A percentile compares a stretch with the other conserved stretches of the same genome.
Evolutionary conservation across 139 green algal genomes (phyloP).

Genomic region (Chlorella sp.): DNA sequence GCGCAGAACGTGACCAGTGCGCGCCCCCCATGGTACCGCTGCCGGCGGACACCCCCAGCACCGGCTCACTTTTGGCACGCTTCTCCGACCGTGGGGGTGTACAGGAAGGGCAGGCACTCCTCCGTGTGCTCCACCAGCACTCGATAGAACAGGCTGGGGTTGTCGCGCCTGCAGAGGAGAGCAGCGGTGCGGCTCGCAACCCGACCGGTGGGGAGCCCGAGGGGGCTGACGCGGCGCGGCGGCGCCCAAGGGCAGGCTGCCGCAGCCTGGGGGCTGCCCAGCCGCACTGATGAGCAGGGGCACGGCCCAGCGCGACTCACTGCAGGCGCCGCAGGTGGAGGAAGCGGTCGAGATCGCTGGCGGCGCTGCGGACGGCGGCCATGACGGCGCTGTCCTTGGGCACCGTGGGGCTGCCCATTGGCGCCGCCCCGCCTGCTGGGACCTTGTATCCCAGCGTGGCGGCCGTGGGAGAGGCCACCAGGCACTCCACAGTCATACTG

Average conservation of each 20-base stretch:
- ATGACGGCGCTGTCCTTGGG: neutral
- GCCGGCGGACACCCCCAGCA: too few species aligned
- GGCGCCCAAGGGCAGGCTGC: too few species aligned
- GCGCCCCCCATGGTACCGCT: too few species aligned
- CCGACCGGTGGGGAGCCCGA: neutral
- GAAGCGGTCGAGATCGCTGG: conserved; percentile 61
- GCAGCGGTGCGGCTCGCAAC: neutral
- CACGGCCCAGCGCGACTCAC: too few species aligned
- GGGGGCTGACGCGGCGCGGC: neutral
- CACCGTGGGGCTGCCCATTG: too few species aligned
- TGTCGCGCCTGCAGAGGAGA: too few species aligned
- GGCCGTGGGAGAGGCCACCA: too few species aligned
- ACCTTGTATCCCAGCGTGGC: too few species aligned
- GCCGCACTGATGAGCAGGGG: too few species aligned
- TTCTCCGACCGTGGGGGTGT: conserved; percentile 96
- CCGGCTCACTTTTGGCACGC: conserved; percentile 64
- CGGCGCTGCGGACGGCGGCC: neutral
- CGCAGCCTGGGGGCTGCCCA: neutral
- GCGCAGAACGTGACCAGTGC: neutral
- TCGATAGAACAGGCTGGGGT: neutral
- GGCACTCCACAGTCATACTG: too few species aligned
- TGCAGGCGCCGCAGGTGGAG: conserved; percentile 60
- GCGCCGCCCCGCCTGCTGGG: too few species aligned
- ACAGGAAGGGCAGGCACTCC: conserved; percentile 87
- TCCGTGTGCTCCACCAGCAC: conserved; percentile 72